Evolutionary conservation across 108 stramenopile species (phyloP).

Genomic region (Stephanodiscus minutulus): DNA sequence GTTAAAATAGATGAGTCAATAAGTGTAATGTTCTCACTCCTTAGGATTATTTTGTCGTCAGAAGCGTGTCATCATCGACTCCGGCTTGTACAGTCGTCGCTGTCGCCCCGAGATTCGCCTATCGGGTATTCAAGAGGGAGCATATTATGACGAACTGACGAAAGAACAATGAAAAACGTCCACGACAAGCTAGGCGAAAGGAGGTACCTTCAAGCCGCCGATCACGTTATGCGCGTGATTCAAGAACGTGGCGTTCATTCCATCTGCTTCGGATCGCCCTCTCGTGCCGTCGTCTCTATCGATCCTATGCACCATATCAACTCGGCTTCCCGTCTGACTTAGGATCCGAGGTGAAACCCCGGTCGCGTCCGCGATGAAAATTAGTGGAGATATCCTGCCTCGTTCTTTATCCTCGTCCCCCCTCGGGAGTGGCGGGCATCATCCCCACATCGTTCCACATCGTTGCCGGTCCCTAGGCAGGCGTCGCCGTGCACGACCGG

Average conservation of each 20-base stretch:
- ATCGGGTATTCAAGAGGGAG: background rate
- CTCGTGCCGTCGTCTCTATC: constrained; percentile 17
- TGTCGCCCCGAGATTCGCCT: constrained; percentile 64
- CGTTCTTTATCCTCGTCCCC: background rate
- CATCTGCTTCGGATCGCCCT: background rate
- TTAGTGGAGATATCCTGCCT: constrained; percentile 24
- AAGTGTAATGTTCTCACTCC: too few species aligned
- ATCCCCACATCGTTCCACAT: constrained; percentile 24
- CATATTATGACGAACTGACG: background rate
- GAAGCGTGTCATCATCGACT: constrained; percentile 43
- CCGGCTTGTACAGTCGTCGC: constrained; percentile 53
- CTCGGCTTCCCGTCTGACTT: constrained; percentile 49
- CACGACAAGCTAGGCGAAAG: background rate
- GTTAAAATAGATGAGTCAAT: too few species aligned
- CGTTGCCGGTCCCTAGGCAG: constrained; percentile 62
- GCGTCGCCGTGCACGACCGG: constrained; percentile 88
- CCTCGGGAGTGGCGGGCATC: too few species aligned
- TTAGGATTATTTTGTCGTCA: background rate
- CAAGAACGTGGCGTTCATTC: constrained; percentile 57
- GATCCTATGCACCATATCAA: constrained; percentile 51
- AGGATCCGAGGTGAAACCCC: constrained; percentile 74
- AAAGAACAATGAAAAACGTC: background rate
- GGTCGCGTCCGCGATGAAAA: constrained; percentile 82
- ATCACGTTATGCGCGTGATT: constrained; percentile 82
- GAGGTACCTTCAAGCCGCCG: constrained; percentile 67